These are phyloP conservation scores for Stenogyne calaminthoides DNA, from an alignment of 305 asterid species.

Conservation along the genomic window DNA sequence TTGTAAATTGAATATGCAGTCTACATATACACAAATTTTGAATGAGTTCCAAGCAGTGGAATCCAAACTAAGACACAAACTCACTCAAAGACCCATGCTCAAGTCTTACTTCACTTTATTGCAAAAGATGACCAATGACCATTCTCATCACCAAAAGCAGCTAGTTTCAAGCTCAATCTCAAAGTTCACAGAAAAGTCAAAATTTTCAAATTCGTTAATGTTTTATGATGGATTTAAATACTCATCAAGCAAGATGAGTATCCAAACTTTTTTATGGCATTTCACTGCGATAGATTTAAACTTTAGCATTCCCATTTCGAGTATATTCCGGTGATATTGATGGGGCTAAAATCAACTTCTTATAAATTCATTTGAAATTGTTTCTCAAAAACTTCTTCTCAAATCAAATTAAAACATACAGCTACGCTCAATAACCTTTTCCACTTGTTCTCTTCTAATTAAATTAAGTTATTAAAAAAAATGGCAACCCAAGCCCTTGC, in stretches of 20 bases:
- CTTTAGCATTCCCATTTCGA: too few relatives aligned
- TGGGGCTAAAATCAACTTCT: not conserved
- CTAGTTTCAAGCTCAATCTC: constrained; percentile 19
- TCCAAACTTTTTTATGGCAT: not conserved
- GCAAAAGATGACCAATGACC: not conserved
- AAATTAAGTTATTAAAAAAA: not conserved
- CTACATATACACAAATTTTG: not conserved
- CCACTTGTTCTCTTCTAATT: not conserved
- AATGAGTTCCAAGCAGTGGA: not conserved
- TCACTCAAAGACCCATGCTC: not conserved
- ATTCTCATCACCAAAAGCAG: constrained; percentile 5
- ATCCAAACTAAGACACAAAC: not conserved
- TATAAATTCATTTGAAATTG: not conserved
- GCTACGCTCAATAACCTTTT: not conserved
- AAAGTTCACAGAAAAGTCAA: not conserved
- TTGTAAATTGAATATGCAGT: not conserved
- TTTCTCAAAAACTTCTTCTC: not conserved
- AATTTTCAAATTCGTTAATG: not conserved
- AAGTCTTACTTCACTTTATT: not conserved
- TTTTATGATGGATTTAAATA: not conserved
- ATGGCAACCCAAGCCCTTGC: not conserved
- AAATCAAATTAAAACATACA: not conserved
- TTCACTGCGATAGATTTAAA: not conserved
- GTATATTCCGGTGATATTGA: too few relatives aligned
- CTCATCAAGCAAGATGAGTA: not conserved